Evolutionary conservation across 768 basidiomycete species (phyloP).

Genomic region (Termitomyces sp.): DNA sequence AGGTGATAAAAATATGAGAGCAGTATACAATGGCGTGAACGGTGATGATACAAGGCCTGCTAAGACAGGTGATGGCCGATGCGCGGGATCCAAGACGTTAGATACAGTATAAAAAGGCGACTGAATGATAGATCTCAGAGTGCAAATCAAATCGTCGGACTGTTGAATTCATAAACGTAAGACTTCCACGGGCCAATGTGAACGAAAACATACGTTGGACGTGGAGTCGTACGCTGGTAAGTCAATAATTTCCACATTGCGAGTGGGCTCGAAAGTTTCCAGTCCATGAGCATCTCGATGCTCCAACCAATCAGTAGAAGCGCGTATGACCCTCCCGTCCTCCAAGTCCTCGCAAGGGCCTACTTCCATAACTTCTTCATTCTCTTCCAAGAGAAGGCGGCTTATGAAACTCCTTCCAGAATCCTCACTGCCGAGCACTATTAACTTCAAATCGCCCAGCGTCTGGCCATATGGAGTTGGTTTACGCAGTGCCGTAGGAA

Average conservation of each 20-base stretch:
- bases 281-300: slow-evolving; percentile 58
- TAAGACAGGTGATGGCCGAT: slow-evolving; percentile 44
- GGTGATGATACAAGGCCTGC: slow-evolving; percentile 53
- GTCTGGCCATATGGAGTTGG: slow-evolving; percentile 69
- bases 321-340: slow-evolving; percentile 40
- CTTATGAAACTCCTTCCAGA: slow-evolving; percentile 41
- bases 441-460: slow-evolving; percentile 51
- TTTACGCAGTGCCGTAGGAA: slow-evolving; percentile 54
- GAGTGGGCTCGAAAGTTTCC: slow-evolving; percentile 58
- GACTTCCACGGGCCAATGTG: background rate
- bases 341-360: slow-evolving; percentile 50
- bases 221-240: slow-evolving; percentile 38
- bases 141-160: slow-evolving; percentile 26
- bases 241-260: slow-evolving; percentile 59
- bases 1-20: slow-evolving; percentile 47
- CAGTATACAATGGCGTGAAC: slow-evolving; percentile 54
- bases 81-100: slow-evolving; percentile 47
- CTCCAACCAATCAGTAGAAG: slow-evolving; percentile 71
- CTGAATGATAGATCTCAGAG: slow-evolving; percentile 39
- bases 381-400: slow-evolving; percentile 50
- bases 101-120: slow-evolving; percentile 49
- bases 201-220: slow-evolving; percentile 30
- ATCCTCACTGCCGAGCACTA: slow-evolving; percentile 45
- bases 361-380: slow-evolving; percentile 62
- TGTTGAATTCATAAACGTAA: slow-evolving; percentile 14